Percentiles rank a stretch among this genome's conserved stretches.
phyloP scores from a whole-genome alignment of 345 rosid species.

The Firmiana major region DNA sequence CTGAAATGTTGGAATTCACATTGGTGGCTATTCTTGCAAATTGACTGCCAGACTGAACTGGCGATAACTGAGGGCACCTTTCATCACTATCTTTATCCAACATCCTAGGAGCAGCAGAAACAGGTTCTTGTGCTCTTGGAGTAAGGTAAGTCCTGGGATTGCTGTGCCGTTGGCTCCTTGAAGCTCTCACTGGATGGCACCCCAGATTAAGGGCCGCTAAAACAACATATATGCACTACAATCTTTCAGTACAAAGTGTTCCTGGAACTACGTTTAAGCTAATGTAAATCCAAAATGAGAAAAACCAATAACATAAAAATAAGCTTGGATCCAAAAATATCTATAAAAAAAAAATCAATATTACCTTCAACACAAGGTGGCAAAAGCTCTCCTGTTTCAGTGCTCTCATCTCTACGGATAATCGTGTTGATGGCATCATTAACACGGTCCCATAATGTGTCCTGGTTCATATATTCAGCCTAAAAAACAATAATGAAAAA shows the following conservation, averaged over 20 bases:
- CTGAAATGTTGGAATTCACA: constrained; percentile 18
- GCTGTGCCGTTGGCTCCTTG: constrained; percentile 92
- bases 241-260: constrained; percentile 1
- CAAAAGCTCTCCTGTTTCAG: constrained; percentile 78
- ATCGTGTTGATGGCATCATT: constrained; percentile 90
- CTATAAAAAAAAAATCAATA: neutral
- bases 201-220: constrained; percentile 94
- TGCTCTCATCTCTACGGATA: constrained; percentile 82
- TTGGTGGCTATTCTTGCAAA: constrained; percentile 27
- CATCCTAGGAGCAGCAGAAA: constrained; percentile 31
- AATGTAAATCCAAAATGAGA: constrained; percentile 9
- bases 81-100: constrained; percentile 30
- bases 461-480: constrained; percentile 74
- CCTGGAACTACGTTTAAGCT: constrained; percentile 9
- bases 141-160: constrained; percentile 78
- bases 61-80: constrained; percentile 30
- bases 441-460: constrained; percentile 84
- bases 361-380: constrained; percentile 99
- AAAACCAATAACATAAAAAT: constrained; percentile 8
- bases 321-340: constrained; percentile 16
- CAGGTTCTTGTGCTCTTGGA: constrained; percentile 58
- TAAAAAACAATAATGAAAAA: constrained; percentile 25
- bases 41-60: constrained; percentile 29
- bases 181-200: constrained; percentile 86
- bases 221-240: constrained; percentile 17